Evolutionary conservation across 352 stramenopile species (phyloP).

Genomic region (Phytopythium helicoides): DNA sequence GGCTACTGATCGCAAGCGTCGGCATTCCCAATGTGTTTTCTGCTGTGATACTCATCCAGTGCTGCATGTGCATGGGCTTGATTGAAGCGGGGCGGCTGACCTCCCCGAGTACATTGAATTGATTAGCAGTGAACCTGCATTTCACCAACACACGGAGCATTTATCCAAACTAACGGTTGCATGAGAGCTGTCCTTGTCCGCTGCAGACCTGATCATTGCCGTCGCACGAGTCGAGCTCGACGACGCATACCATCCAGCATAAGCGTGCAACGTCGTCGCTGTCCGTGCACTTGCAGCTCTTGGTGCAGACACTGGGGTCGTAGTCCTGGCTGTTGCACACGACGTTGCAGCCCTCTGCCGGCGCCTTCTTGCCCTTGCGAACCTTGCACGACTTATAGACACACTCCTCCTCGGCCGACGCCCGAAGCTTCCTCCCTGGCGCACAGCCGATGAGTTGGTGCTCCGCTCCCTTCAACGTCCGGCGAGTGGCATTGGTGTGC

Average conservation of each 20-base stretch:
- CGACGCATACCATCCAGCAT: slow-evolving; percentile 63
- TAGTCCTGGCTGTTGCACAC: slow-evolving; percentile 43
- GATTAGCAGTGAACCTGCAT: too few relatives aligned
- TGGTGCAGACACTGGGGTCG: slow-evolving; percentile 22
- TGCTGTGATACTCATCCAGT: too few relatives aligned
- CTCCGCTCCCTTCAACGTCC: slow-evolving; percentile 13
- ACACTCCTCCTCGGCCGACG: slow-evolving; percentile 29
- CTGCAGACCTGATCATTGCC: too few relatives aligned
- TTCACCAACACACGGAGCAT: too few relatives aligned
- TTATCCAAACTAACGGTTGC: too few relatives aligned
- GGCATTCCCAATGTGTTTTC: too few relatives aligned
- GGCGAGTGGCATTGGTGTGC: slow-evolving; percentile 27
- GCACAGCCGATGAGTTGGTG: slow-evolving; percentile 35
- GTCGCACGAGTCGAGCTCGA: slow-evolving; percentile 31
- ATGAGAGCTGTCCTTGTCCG: too few relatives aligned
- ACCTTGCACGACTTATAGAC: slow-evolving; percentile 25
- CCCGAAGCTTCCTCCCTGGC: slow-evolving; percentile 31
- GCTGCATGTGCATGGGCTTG: too few relatives aligned
- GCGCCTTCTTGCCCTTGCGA: slow-evolving; percentile 19
- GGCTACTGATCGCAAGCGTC: slow-evolving; percentile 3
- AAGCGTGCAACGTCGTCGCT: not conserved
- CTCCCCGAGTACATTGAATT: too few relatives aligned
- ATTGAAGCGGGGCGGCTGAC: too few relatives aligned
- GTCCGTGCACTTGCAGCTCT: slow-evolving; percentile 19
- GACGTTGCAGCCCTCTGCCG: slow-evolving; percentile 21